Evolutionary conservation across 306 rosid species (phyloP).

Genomic region (Quercus aquifolioides): DNA sequence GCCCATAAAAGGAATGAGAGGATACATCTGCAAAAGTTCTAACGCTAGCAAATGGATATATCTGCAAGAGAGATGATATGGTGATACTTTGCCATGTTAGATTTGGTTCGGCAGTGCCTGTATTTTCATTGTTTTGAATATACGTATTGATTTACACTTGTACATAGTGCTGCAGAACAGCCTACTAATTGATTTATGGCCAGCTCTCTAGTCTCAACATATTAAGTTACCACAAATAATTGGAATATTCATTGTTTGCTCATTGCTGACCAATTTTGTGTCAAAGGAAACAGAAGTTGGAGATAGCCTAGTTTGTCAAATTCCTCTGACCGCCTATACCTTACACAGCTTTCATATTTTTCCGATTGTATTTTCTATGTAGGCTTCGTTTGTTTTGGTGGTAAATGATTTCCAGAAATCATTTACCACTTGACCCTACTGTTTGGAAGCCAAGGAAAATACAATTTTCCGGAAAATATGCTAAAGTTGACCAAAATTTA

Average conservation of each 20-base stretch:
- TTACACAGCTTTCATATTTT: not conserved
- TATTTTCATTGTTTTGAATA: not conserved
- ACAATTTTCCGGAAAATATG: no score
- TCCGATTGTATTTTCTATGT: not conserved
- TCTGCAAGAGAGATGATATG: not conserved
- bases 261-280: not conserved
- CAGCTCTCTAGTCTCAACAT: no score
- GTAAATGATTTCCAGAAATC: no score
- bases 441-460: no score
- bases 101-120: not conserved
- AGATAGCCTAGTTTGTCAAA: no score
- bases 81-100: not conserved
- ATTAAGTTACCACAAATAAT: not conserved
- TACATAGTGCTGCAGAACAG: constrained; percentile 34
- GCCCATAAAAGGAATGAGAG: constrained; percentile 17
- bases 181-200: not conserved
- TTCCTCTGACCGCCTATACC: not conserved
- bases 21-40: not conserved
- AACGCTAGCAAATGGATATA: not conserved
- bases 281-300: not conserved
- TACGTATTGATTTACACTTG: constrained; percentile 28
- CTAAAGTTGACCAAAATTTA: no score
- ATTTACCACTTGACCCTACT: no score
- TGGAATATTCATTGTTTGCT: not conserved
- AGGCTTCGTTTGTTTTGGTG: no score